Evolutionary conservation across 345 rosid genomes (phyloP), one percentile per base, ranked within the genome.

Genomic region (Eucalyptus erythrocorys): DNA sequence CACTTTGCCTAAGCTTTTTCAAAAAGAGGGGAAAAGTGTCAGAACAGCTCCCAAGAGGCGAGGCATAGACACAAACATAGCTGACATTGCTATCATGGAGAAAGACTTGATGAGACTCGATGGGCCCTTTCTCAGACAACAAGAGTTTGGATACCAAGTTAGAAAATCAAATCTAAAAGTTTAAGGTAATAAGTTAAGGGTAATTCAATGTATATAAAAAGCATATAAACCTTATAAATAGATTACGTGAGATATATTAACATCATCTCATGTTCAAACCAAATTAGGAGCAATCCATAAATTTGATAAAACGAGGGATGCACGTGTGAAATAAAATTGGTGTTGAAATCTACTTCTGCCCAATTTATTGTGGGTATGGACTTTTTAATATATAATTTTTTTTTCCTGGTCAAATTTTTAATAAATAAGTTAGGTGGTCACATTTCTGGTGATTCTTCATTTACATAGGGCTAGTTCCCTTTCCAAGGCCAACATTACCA

Each of bases 1-100:
- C 26, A 37, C 19, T 71, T 37, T 21, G 5, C 2, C 9, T 3
- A 15, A 6, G 9, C 10, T 66, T 32, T 66, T 66, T 66, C 10
- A 0, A 32, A 64, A 64, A 9, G 37, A 19, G 10, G 13, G 1
- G 1, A 8, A 68, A 71, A 17, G 43, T 9, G 13, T 71, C 0
- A 0, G 1, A 71, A 34, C 34, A 17, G 43, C 80, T 68, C 43
- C 43, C 11, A 8, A 16, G 13, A 17, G 26, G 80, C 4, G 57
- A 51, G 57, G 26, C 26, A 51, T 51, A 7, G 5, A 51, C 57
- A 21, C 57, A 51, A 51, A 51, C 10, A 4, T 51, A 51, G 37
- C 8, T 76, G 8, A 76, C 1, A 1, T 76, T 37, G 26, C 82
- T 76, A 37, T 6, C 6, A 0, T 6, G 45, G 27, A 37, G 82